Conservation (phyloP, 148 eudicot genomes). For the Agrostemma githago region DNA sequence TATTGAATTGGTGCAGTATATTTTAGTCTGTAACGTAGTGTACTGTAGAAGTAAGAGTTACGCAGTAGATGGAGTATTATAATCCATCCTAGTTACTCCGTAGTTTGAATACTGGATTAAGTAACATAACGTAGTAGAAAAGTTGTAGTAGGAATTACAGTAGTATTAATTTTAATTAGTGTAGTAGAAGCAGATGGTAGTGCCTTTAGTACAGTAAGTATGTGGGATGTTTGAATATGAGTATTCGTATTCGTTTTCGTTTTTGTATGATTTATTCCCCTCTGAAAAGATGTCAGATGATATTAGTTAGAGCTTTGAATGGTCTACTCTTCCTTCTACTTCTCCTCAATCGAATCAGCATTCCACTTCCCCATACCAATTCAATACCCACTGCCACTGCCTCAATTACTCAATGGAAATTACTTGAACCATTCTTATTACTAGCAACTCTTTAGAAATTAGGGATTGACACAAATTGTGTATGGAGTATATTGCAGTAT, state of each 20-base stretch:
- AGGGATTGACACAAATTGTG: neutral
- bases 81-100: neutral
- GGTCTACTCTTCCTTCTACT: neutral
- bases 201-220: no score
- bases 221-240: no score
- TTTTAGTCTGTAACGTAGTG: neutral
- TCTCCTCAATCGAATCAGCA: neutral
- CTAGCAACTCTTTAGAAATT: neutral
- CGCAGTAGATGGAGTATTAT: neutral
- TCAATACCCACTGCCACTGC: no score
- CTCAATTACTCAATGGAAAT: neutral
- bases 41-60: neutral
- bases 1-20: neutral
- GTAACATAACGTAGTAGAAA: neutral
- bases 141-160: neutral
- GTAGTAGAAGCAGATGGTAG: neutral
- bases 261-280: neutral
- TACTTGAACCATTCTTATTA: neutral
- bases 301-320: slow-evolving; percentile 7
- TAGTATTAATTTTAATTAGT: neutral
- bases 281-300: slow-evolving; percentile 7
- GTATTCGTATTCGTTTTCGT: neutral
- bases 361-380: slow-evolving; percentile 3
- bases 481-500: neutral
- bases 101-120: neutral